phyloP scores from a whole-genome alignment of 257 asterid genomes.

The Anisodus tanguticus region DNA sequence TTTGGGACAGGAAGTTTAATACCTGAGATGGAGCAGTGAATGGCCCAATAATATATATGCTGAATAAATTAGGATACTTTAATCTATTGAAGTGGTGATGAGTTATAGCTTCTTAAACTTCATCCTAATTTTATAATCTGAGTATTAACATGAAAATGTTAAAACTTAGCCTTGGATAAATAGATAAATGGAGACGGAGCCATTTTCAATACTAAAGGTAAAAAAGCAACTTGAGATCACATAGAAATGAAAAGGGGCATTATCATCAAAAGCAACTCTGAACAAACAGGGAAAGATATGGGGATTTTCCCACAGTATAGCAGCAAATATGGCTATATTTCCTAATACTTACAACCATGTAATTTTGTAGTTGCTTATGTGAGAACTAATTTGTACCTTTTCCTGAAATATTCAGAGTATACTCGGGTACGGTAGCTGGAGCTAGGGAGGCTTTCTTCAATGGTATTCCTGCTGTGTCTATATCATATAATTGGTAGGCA shows the following conservation, averaged over 20 bases:
- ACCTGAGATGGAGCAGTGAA: background rate
- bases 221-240: background rate
- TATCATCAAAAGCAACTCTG: background rate
- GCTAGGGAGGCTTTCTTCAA: constrained; percentile 89
- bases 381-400: background rate
- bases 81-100: background rate
- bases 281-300: background rate
- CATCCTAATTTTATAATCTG: background rate
- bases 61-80: background rate
- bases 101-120: background rate
- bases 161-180: background rate
- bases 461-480: constrained; percentile 73
- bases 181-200: background rate
- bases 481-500: constrained; percentile 85
- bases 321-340: background rate
- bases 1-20: background rate
- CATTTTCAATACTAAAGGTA: background rate
- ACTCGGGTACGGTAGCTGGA: constrained; percentile 96
- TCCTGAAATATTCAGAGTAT: constrained; percentile 50
- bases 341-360: background rate
- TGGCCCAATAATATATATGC: background rate
- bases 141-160: background rate
- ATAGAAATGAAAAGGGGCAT: background rate
- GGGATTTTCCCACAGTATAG: background rate
- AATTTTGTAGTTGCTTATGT: constrained; percentile 2